Percentiles rank a stretch among this genome's conserved stretches.
Evolutionary conservation across 352 stramenopile species (phyloP).

Genomic region (Globisporangium perplexum): DNA sequence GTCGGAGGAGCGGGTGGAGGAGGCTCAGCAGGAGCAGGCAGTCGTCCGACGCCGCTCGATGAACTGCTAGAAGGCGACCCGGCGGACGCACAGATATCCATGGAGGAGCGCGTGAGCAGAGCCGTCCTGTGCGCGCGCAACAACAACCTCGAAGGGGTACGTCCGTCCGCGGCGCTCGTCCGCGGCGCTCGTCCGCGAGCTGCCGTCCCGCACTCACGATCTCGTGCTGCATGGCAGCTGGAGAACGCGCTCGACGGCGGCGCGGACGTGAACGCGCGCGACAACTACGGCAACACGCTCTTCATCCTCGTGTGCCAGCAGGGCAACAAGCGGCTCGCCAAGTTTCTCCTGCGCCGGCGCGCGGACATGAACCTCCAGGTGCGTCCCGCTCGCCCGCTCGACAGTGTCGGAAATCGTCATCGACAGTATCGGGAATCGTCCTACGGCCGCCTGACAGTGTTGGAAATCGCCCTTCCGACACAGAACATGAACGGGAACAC

Average conservation of each 20-base stretch:
- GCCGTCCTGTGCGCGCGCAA: constrained; percentile 67
- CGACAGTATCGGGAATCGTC: background rate
- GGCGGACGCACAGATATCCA: constrained; percentile 22
- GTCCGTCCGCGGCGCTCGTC: no score
- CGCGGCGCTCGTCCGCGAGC: no score
- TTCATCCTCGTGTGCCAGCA: constrained; percentile 94
- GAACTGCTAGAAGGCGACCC: constrained; percentile 40
- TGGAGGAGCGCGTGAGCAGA: constrained; percentile 40
- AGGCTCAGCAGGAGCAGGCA: constrained; percentile 5
- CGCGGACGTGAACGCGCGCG: constrained; percentile 85
- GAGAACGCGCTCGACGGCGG: constrained; percentile 87
- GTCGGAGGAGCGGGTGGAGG: background rate
- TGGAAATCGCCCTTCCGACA: background rate
- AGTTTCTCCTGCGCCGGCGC: constrained; percentile 91
- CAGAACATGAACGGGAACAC: constrained; percentile 95
- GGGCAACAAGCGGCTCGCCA: constrained; percentile 93
- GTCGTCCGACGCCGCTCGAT: constrained; percentile 32
- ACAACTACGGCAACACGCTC: constrained; percentile 95
- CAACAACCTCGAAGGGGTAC: constrained; percentile 77
- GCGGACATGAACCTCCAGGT: constrained; percentile 92
- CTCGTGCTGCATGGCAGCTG: constrained; percentile 38
- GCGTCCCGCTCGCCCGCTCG: background rate
- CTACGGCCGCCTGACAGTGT: no score
- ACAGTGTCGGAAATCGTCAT: background rate
- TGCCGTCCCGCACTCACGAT: no score